Percentiles rank a stretch among this genome's conserved stretches.
phyloP scores from a whole-genome alignment of 371 early-diverging fungal genomes.

The Lichtheimia ornata region DNA sequence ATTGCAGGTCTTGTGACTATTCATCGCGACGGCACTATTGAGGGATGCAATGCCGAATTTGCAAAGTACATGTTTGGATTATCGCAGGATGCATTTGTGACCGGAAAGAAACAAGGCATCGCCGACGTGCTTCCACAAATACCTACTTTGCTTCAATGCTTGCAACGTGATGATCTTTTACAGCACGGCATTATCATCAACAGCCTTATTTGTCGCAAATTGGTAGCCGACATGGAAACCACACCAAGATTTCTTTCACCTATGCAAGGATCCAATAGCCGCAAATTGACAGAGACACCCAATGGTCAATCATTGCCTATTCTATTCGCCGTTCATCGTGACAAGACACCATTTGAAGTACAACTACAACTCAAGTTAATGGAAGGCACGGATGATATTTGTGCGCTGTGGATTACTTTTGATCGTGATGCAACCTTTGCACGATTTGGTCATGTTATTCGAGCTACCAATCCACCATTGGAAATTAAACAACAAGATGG shows the following conservation, averaged over 20 bases:
- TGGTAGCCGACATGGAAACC: slow-evolving; percentile 19
- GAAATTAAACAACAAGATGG: slow-evolving; percentile 25
- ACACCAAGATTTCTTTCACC: slow-evolving; percentile 4
- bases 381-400: slow-evolving; percentile 51
- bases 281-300: slow-evolving; percentile 32
- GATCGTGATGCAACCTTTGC: slow-evolving; percentile 60
- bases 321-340: slow-evolving; percentile 65
- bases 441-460: slow-evolving; percentile 33
- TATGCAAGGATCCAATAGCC: not conserved
- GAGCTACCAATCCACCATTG: slow-evolving; percentile 4
- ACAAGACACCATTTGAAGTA: slow-evolving; percentile 62
- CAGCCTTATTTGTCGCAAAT: slow-evolving; percentile 34
- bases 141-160: slow-evolving; percentile 44
- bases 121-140: slow-evolving; percentile 66
- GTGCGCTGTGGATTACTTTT: slow-evolving; percentile 73
- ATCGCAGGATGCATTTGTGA: slow-evolving; percentile 54
- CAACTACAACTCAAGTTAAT: slow-evolving; percentile 66
- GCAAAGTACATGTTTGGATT: slow-evolving; percentile 70
- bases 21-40: slow-evolving; percentile 54
- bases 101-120: slow-evolving; percentile 37
- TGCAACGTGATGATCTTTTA: slow-evolving; percentile 34
- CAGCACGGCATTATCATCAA: slow-evolving; percentile 44
- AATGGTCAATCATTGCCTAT: slow-evolving; percentile 48
- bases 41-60: slow-evolving; percentile 66
- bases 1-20: slow-evolving; percentile 71